Evolutionary conservation across 2,329 filamentous ascomycete species (phyloP), one percentile per base, ranked within the genome.

Genomic region (Sporothrix protearum): DNA sequence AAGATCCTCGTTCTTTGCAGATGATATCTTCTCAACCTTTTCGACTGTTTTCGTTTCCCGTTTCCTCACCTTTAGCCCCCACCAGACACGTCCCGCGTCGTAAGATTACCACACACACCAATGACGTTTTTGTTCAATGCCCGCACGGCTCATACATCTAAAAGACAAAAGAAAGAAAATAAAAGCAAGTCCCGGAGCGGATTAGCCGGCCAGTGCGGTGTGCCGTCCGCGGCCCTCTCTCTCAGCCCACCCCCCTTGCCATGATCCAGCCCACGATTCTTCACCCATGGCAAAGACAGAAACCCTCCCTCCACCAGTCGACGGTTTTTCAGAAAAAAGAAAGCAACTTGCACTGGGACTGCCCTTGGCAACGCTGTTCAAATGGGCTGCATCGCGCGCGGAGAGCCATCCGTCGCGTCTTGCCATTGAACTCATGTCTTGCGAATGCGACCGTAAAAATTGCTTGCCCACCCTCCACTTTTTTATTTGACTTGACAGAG

Each of bases 181-280:
- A 25, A 59, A 14, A 42, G 22, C 42, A 68, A 47, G 53, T 68
- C 64, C 64, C 19, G 39, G 28, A 4, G 39, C 19, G 45, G 30
- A 39, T 39, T 39, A 68, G 47, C 47, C 45, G 64, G 64, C 53
- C 64, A 53, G 64, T 68, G 64, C 64, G 64, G 45, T 68, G 47
- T 68, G 47, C 64, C 64, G 47, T 53, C 47, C 47, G 10, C 19
- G 36, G 16, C 28, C n/a, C 19, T 22, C 22, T 53, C 63, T 67
- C 39, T 66, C 42, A 47, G 5, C 42, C 63, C 63, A 16, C 39
- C 7, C 1, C 30, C 47, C 64, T 53, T 53, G 28, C 39, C 47
- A 22, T 53, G 49, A 33, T 19, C 25, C 45, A 14, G 28, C 28
- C 63, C 45, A 30, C 19, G 45, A 33, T 51, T 36, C 36, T 61